A percentile compares a stretch with the other conserved stretches of the same genome.
phyloP scores from a whole-genome alignment of 164 flowering plant genomes.

The Chimonanthus praecox region DNA sequence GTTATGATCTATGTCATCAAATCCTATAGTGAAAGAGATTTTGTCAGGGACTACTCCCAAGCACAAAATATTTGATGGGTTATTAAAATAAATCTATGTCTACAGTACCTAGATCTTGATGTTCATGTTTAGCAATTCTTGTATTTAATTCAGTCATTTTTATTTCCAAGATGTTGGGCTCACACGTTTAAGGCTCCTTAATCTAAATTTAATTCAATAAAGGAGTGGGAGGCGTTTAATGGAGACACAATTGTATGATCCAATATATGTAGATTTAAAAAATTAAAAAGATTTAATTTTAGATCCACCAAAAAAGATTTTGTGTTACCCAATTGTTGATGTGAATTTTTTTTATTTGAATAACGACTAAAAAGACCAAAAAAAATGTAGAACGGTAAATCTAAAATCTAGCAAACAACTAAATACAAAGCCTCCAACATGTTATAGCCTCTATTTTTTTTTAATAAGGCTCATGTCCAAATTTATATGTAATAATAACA shows the following conservation, averaged over 20 bases:
- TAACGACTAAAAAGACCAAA: no score
- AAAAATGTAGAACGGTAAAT: no score
- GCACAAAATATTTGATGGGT: background rate
- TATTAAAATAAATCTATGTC: background rate
- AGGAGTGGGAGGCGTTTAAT: slow-evolving; percentile 8
- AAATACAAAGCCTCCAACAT: no score
- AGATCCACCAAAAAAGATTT: background rate
- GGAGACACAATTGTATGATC: background rate
- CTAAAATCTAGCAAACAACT: no score
- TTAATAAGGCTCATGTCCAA: no score
- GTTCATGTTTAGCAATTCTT: background rate
- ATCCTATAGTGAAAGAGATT: background rate
- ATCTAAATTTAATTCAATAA: slow-evolving; percentile 1
- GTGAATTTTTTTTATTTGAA: no score
- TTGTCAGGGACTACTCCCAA: background rate
- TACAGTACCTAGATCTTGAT: slow-evolving; percentile 2
- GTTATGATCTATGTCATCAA: slow-evolving; percentile 1
- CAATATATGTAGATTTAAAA: background rate
- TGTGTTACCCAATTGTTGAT: no score
- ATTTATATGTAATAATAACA: no score
- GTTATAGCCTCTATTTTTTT: no score
- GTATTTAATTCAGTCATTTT: background rate
- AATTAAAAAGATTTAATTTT: no score
- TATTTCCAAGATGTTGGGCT: background rate
- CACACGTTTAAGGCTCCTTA: slow-evolving; percentile 4